Conservation (phyloP, 75 land plant genomes). For the Cunninghamia lanceolata region DNA sequence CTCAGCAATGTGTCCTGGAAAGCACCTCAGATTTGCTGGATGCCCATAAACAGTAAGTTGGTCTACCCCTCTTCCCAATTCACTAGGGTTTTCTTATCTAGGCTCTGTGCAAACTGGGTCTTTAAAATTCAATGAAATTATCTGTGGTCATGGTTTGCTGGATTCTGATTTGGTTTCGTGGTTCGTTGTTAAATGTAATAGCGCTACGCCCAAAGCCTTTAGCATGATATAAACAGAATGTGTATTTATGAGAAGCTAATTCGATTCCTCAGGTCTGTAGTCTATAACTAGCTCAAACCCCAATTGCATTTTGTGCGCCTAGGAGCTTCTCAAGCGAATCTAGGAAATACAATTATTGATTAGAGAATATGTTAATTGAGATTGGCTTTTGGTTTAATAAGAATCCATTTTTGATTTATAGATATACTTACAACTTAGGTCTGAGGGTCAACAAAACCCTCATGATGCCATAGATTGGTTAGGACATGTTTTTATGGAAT, state of each 20-base stretch:
- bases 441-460: not conserved
- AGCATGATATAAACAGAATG: not conserved
- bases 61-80: not conserved
- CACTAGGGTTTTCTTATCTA: not conserved
- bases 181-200: not conserved
- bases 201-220: not conserved
- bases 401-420: not conserved
- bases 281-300: not conserved
- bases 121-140: not conserved
- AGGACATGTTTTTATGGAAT: not conserved
- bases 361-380: not conserved
- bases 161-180: not conserved
- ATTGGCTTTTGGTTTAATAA: not conserved
- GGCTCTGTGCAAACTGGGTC: not conserved
- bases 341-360: not conserved
- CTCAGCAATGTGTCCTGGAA: conserved; percentile 14
- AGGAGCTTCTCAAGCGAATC: not conserved
- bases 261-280: not conserved
- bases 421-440: not conserved
- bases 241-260: not conserved
- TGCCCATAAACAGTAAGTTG: conserved; percentile 19
- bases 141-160: not conserved
- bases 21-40: conserved; percentile 21
- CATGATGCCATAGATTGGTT: not conserved
- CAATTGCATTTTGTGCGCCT: not conserved